Evolutionary conservation across 108 stramenopile genomes (phyloP).

Genomic region (Fistulifera solaris): DNA sequence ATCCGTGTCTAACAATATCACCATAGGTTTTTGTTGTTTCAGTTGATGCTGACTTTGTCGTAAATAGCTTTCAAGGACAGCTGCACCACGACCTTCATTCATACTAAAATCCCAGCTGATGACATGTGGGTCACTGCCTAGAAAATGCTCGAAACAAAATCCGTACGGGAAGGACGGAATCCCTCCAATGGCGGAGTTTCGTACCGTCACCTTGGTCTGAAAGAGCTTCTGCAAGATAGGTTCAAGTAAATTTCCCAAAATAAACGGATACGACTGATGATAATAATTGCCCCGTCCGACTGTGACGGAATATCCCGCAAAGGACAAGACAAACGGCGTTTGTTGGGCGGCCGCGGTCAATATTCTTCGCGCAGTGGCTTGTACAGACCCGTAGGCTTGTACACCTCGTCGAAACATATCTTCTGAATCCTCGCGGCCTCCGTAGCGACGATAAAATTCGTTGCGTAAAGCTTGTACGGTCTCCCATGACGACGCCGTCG

Average conservation of each 20-base stretch:
- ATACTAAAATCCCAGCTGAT: conserved; percentile 69
- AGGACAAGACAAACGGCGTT: conserved; percentile 43
- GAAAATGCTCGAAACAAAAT: conserved; percentile 53
- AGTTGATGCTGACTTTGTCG: conserved; percentile 46
- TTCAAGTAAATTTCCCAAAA: conserved; percentile 32
- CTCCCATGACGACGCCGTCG: no score
- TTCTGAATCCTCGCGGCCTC: background rate
- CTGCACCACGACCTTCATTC: conserved; percentile 42
- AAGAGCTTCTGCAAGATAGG: conserved; percentile 21
- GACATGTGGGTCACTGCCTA: conserved; percentile 43
- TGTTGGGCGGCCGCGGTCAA: conserved; percentile 24
- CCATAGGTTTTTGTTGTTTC: conserved; percentile 43
- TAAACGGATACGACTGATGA: conserved; percentile 61
- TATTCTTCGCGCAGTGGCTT: conserved; percentile 44
- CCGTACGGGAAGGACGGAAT: conserved; percentile 63
- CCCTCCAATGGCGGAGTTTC: conserved; percentile 69
- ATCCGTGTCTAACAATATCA: conserved; percentile 64
- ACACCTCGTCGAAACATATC: no score
- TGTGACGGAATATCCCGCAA: conserved; percentile 69
- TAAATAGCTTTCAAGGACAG: conserved; percentile 65
- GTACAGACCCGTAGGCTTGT: no score
- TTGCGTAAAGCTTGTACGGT: no score
- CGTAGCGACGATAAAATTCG: conserved; percentile 2
- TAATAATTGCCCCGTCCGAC: conserved; percentile 58
- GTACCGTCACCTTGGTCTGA: conserved; percentile 29